These are phyloP conservation scores for Suillus variegatus DNA, from an alignment of 768 basidiomycete species.

Conservation along the genomic window DNA sequence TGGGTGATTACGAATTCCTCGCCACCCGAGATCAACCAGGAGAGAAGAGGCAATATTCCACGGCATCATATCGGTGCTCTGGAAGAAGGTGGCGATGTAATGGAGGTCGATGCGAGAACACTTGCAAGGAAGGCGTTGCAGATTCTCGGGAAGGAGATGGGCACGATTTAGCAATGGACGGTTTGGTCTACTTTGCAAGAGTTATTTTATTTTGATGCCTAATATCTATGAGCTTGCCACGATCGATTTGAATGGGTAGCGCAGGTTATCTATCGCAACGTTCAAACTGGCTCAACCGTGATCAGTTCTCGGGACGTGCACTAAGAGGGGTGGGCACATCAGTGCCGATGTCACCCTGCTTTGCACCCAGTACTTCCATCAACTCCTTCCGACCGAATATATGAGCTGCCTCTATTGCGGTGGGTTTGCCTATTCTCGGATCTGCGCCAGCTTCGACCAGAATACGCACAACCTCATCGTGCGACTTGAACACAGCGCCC, in stretches of 20 bases:
- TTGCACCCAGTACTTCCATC: slow-evolving; percentile 57
- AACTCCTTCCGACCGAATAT: slow-evolving; percentile 66
- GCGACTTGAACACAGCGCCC: slow-evolving; percentile 76
- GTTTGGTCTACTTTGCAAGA: neutral
- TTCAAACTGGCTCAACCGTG: neutral
- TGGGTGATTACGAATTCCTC: slow-evolving; percentile 47
- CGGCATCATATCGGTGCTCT: slow-evolving; percentile 24
- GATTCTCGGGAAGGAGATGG: slow-evolving; percentile 76
- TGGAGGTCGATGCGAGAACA: slow-evolving; percentile 64
- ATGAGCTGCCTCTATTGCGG: slow-evolving; percentile 65
- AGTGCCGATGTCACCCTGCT: slow-evolving; percentile 48
- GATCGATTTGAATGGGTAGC: neutral
- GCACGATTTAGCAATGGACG: slow-evolving; percentile 32
- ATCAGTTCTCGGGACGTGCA: slow-evolving; percentile 10
- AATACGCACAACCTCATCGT: slow-evolving; percentile 61
- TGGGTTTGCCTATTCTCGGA: slow-evolving; percentile 65
- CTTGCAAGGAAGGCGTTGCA: slow-evolving; percentile 69
- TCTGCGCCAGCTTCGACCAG: slow-evolving; percentile 57
- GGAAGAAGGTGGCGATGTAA: slow-evolving; percentile 23
- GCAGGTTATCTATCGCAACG: neutral
- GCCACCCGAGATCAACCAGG: slow-evolving; percentile 11
- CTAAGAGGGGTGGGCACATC: slow-evolving; percentile 33
- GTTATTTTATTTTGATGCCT: neutral
- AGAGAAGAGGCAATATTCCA: slow-evolving; percentile 13
- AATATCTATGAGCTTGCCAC: neutral